A percentile compares a stretch with the other conserved stretches of the same genome.
These are phyloP conservation scores for Chlamydomonas asymmetrica DNA, from an alignment of 139 green algal genomes.

Conservation along the genomic window DNA sequence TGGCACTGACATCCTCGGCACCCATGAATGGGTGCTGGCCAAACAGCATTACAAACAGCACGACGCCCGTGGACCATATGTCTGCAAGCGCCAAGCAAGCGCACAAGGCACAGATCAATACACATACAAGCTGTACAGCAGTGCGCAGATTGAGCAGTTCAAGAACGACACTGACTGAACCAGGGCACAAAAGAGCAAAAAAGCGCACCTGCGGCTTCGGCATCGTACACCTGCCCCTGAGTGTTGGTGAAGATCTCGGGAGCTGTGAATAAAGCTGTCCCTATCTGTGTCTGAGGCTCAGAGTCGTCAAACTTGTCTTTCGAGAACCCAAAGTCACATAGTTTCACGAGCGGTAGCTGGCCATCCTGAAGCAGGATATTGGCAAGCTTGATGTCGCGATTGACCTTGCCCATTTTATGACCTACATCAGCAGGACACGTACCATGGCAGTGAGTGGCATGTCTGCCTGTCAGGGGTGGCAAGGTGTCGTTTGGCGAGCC, in stretches of 20 bases:
- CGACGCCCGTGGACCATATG: constrained; percentile 60
- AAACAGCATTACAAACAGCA: constrained; percentile 63
- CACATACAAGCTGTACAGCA: too few relatives aligned
- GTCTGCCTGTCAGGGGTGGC: too few relatives aligned
- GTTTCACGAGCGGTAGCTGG: constrained; percentile 60
- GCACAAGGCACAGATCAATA: too few relatives aligned
- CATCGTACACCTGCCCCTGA: constrained; percentile 33
- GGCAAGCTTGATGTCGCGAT: constrained; percentile 74
- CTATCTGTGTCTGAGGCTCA: constrained; percentile 46
- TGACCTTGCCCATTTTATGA: constrained; percentile 43
- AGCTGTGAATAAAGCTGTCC: constrained; percentile 52
- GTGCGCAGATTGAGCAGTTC: too few relatives aligned
- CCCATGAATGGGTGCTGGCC: constrained; percentile 27
- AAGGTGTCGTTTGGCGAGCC: too few relatives aligned
- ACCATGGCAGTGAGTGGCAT: too few relatives aligned
- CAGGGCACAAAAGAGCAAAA: too few relatives aligned
- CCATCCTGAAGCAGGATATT: constrained; percentile 48
- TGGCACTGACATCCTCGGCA: constrained; percentile 4
- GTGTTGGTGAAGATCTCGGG: constrained; percentile 48
- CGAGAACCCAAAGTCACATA: constrained; percentile 74
- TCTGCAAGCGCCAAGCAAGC: too few relatives aligned
- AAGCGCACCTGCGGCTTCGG: constrained; percentile 46
- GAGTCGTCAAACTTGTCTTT: constrained; percentile 43
- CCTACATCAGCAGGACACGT: too few relatives aligned
- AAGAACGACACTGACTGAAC: too few relatives aligned